phyloP scores from a whole-genome alignment of 306 rosid species.

The Sindora glabra region DNA sequence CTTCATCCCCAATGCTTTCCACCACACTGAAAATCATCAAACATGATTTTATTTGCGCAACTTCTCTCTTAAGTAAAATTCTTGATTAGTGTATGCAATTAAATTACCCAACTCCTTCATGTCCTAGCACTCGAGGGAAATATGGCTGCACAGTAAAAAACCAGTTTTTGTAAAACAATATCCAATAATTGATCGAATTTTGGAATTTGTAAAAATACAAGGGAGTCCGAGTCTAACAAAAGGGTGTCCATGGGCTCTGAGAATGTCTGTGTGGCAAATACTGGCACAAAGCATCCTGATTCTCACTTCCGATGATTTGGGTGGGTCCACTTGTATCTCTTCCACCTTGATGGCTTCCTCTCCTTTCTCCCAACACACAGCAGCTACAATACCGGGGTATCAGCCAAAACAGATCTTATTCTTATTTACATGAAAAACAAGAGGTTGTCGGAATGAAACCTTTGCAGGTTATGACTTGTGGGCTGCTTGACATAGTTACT shows the following conservation, averaged over 20 bases:
- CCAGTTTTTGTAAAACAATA: neutral
- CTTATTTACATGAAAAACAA: too few relatives aligned
- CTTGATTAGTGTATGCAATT: neutral
- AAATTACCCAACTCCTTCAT: conserved; percentile 59
- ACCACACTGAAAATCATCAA: conserved; percentile 2
- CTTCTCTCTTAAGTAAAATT: neutral
- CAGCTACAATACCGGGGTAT: conserved; percentile 27
- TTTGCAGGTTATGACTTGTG: too few relatives aligned
- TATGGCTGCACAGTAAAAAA: conserved; percentile 16
- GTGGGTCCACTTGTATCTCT: conserved; percentile 54
- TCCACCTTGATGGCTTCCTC: conserved; percentile 29
- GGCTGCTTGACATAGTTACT: too few relatives aligned
- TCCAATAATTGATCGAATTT: neutral
- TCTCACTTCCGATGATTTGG: conserved; percentile 36
- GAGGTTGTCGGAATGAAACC: too few relatives aligned
- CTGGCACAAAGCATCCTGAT: conserved; percentile 54
- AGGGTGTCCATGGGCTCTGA: conserved; percentile 22
- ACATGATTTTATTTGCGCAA: too few relatives aligned
- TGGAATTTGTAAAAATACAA: neutral
- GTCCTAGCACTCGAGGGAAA: conserved; percentile 47
- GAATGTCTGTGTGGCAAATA: conserved; percentile 46
- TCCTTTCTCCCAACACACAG: conserved; percentile 45
- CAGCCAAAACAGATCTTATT: too few relatives aligned
- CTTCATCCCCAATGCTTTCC: conserved; percentile 26
- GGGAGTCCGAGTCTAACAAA: conserved; percentile 8